Base-by-base conservation (phyloP, 139 green algal genomes). In the Auxenochlorella protothecoides region DNA sequence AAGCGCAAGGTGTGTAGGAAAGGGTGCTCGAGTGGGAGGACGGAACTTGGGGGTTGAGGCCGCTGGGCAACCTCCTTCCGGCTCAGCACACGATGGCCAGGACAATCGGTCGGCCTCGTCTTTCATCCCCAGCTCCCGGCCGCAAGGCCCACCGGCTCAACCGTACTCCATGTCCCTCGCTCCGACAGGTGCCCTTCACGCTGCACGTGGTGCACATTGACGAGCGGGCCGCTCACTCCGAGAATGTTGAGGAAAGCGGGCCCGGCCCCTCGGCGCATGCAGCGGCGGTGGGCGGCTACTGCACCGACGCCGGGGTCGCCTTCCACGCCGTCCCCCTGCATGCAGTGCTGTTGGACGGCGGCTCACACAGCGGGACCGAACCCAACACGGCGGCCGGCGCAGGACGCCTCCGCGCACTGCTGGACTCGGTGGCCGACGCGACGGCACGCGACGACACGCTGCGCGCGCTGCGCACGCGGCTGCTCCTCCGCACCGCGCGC, bases 391-490 rank as follows among this genome's bases (percentile, higher is more conserved):
- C 27, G 27, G 57, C 70, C 69, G 3, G 68, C 89, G 59, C 68
- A 77, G 13, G 76, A 83, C n/a, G 70, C 83, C 3, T 85, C 85
- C 74, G 66, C 65, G 8, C 16, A 59, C 74, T 85, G 9, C 27
- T 85, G 60, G 27, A 66, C 2, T 65, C 74, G 5, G 81, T 92
- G 53, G 3, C 44, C 2, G 89, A 95, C 59, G 13, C 72, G 57
- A 93, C 89, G 13, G 89, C 83, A 5, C 69, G 74, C 2, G 82
- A 90, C 63, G 89, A 94, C 70, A 56, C 94, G 11, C 52, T 86
- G 7, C 55, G n/a, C 6, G n/a, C 79, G 65, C 78, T 95, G 72
- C 79, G 83, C 13, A n/a, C 71, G 11, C 56, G 66, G 4, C 74
- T 91, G 73, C 77, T 95, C 70, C 76, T 81, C 7, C 59, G 68